Evolutionary conservation across 306 rosid genomes (phyloP), one percentile per base, ranked within the genome.

Genomic region (Spatholobus suberectus): DNA sequence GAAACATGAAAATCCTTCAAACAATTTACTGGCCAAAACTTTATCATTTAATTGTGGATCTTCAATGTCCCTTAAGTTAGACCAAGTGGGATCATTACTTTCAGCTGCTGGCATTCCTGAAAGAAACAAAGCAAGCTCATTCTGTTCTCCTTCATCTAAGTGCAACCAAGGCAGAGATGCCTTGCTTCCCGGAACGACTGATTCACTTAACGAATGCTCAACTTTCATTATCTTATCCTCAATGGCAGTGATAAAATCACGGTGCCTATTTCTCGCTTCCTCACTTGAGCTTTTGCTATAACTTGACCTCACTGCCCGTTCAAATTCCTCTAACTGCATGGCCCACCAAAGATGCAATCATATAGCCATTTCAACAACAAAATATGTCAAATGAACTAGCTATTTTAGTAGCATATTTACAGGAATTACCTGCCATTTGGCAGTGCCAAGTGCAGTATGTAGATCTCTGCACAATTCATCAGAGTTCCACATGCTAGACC

Each of bases 391-490:
- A 47, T 37, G 23, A 77, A 65, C 18, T 46, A 77, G 12, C 20
- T 18, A 71, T 59, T 34, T 12, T 32, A 29, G 43, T 35, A 77
- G 27, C 49, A 69, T 12, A 59, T 41, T 32, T 29, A 13, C 58
- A 5, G 59, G 38, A 80, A 55, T 82, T 75, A 95, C 98, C 99
- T 96, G 99, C 99, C 99, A 96, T 88, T 93, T 93, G 84, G 99
- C 85, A 75, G 99, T 96, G 76, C 99, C 96, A 77, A 93, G 91
- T 7, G 96, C 77, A 57, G 93, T 90, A 5, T 80, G 90, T 52
- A 96, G 86, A 90, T 96, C 99, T 85, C 97, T 86, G 58, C 81
- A 75, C 9, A 96, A 91, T 83, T 96, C 99, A 23, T 89, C 90
- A 1, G 82, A 32, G 76, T 95, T 83, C 96, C 97, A 93, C 80